These are phyloP conservation scores for Cladorrhinum samala DNA, from an alignment of 495 filamentous ascomycete genomes.

Conservation along the genomic window DNA sequence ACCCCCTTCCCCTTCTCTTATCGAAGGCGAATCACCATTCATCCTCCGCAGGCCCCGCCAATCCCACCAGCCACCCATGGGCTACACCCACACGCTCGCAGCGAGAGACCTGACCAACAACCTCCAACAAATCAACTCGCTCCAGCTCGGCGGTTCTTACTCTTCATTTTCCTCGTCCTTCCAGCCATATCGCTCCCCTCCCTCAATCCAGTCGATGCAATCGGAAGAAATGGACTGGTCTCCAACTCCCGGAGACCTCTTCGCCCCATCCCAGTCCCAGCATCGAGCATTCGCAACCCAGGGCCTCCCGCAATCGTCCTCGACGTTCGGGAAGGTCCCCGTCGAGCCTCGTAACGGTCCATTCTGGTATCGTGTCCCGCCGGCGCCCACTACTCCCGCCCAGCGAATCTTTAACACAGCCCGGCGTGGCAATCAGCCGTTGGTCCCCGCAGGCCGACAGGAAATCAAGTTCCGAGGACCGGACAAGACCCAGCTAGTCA, in stretches of 20 bases:
- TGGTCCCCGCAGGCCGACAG: too few relatives aligned
- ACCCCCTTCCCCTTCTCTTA: background rate
- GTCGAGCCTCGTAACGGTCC: constrained; percentile 33
- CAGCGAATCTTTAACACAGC: too few relatives aligned
- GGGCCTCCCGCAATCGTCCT: constrained; percentile 41
- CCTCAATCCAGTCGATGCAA: too few relatives aligned
- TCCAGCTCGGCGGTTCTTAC: constrained; percentile 11
- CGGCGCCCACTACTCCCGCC: constrained; percentile 58
- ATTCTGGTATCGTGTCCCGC: constrained; percentile 57
- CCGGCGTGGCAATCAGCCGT: too few relatives aligned
- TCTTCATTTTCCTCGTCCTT: background rate
- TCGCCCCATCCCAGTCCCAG: constrained; percentile 29
- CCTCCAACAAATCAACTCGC: constrained; percentile 12
- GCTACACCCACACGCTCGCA: constrained; percentile 11
- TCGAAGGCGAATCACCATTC: constrained; percentile 6
- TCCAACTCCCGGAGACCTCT: constrained; percentile 37
- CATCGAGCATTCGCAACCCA: constrained; percentile 22
- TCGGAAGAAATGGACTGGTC: constrained; percentile 76
- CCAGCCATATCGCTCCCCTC: too few relatives aligned
- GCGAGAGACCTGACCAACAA: constrained; percentile 1
- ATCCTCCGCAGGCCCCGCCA: background rate
- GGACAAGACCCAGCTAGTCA: background rate
- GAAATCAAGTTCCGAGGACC: background rate
- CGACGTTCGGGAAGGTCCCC: constrained; percentile 37
- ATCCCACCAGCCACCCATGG: constrained; percentile 9